phyloP scores from a whole-genome alignment of 805 yeast species.

The Candida namnaoensis region DNA sequence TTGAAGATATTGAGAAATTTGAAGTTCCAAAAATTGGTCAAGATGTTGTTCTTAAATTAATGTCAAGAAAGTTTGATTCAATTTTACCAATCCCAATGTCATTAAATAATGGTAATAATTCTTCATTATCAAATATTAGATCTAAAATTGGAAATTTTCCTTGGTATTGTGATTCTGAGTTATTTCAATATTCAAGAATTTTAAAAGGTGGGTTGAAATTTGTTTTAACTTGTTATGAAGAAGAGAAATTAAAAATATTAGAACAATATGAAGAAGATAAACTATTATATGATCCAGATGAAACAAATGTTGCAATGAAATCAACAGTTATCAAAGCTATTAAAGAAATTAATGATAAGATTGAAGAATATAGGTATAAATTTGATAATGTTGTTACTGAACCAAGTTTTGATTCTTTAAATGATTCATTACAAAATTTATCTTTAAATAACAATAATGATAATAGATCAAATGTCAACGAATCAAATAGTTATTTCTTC shows the following conservation, averaged over 20 bases:
- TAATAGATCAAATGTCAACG: slow-evolving; percentile 19
- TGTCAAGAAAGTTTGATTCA: slow-evolving; percentile 42
- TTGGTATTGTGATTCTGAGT: slow-evolving; percentile 30
- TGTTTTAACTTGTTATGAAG: slow-evolving; percentile 41
- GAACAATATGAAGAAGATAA: slow-evolving; percentile 48
- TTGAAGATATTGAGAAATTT: slow-evolving; percentile 38
- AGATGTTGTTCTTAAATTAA: slow-evolving; percentile 52
- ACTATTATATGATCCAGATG: slow-evolving; percentile 38
- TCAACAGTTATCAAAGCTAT: slow-evolving; percentile 44
- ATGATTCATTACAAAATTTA: slow-evolving; percentile 6
- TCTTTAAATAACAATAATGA: slow-evolving; percentile 7
- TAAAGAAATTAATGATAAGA: slow-evolving; percentile 38
- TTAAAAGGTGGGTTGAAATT: slow-evolving; percentile 57
- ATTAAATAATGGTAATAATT: slow-evolving; percentile 25
- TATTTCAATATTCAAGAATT: slow-evolving; percentile 52
- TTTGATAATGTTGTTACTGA: slow-evolving; percentile 15
- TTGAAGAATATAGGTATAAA: slow-evolving; percentile 28
- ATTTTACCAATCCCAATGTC: slow-evolving; percentile 43
- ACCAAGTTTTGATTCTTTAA: slow-evolving; percentile 7
- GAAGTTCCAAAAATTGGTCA: slow-evolving; percentile 51
- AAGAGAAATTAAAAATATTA: slow-evolving; percentile 49
- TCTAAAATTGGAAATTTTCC: slow-evolving; percentile 42
- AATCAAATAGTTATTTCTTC: slow-evolving; percentile 49
- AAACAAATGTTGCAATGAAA: slow-evolving; percentile 27
- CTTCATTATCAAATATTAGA: neutral